A percentile compares a stretch with the other conserved stretches of the same genome.
Evolutionary conservation across 768 basidiomycete genomes (phyloP).

Genomic region (Thelephora aurantiotincta): DNA sequence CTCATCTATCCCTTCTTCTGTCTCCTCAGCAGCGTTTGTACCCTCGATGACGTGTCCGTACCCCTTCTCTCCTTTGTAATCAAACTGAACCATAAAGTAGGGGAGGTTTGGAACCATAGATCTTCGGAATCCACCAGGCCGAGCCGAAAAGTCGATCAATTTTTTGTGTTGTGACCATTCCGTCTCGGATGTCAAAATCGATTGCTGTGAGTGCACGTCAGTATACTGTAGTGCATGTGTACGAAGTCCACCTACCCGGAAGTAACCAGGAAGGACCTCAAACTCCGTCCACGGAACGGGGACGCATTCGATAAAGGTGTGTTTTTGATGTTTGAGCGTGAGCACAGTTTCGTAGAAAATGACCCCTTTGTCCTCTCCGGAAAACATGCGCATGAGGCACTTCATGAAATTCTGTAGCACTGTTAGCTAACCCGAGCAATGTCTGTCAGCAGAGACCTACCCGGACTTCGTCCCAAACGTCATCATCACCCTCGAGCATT

Average conservation of each 20-base stretch:
- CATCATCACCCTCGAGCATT: slow-evolving; percentile 89
- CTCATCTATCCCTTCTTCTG: slow-evolving; percentile 55
- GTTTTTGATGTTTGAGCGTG: slow-evolving; percentile 73
- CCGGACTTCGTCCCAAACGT: slow-evolving; percentile 94
- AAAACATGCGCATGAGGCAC: slow-evolving; percentile 90
- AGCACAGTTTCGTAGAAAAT: slow-evolving; percentile 93
- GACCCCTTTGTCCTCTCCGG: slow-evolving; percentile 85
- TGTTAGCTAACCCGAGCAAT: not conserved
- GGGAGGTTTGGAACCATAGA: slow-evolving; percentile 95
- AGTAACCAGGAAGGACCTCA: slow-evolving; percentile 83
- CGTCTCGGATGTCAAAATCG: slow-evolving; percentile 76
- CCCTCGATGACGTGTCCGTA: slow-evolving; percentile 99
- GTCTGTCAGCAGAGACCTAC: slow-evolving; percentile 30
- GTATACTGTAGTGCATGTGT: no score
- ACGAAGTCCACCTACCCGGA: slow-evolving; percentile 45
- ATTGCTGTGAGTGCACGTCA: slow-evolving; percentile 43
- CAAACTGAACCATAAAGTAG: slow-evolving; percentile 98
- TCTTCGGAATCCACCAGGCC: slow-evolving; percentile 87
- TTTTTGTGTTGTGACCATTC: slow-evolving; percentile 96
- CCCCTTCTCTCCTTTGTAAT: slow-evolving; percentile 94
- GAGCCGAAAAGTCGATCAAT: slow-evolving; percentile 80
- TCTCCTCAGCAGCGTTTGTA: slow-evolving; percentile 43
- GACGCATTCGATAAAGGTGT: slow-evolving; percentile 88
- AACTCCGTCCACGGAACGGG: slow-evolving; percentile 84
- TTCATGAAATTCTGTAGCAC: slow-evolving; percentile 66